These are phyloP conservation scores for Bryopsis sp. DNA, from an alignment of 139 green algal species.

Conservation along the genomic window DNA sequence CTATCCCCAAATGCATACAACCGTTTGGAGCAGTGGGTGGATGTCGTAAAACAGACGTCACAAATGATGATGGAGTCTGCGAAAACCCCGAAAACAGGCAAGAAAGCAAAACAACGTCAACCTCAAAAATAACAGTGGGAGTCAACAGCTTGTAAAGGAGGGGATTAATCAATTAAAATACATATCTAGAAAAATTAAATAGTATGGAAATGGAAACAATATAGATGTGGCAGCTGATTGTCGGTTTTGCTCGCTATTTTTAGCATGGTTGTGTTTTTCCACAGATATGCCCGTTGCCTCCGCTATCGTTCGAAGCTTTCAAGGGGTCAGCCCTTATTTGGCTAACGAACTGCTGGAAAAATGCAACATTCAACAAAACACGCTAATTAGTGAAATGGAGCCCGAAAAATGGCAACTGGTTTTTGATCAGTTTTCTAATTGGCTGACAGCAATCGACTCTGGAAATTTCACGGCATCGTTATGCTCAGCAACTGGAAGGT, in stretches of 20 bases:
- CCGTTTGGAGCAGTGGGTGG: too few species aligned
- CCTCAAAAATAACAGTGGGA: background rate
- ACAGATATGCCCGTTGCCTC: background rate
- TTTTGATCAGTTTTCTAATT: conserved; percentile 40
- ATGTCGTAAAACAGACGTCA: too few species aligned
- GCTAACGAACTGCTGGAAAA: conserved; percentile 38
- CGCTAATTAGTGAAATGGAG: conserved; percentile 14
- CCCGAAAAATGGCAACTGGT: conserved; percentile 35
- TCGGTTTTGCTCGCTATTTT: too few species aligned
- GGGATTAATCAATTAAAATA: background rate
- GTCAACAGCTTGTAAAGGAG: background rate
- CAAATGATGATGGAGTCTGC: too few species aligned
- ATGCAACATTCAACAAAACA: background rate
- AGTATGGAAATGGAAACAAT: too few species aligned
- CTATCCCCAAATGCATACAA: conserved; percentile 30
- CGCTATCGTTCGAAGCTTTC: conserved; percentile 9
- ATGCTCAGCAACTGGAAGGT: conserved; percentile 22
- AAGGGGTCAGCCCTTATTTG: conserved; percentile 56
- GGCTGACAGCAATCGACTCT: conserved; percentile 33
- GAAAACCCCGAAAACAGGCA: too few species aligned
- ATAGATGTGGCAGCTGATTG: too few species aligned
- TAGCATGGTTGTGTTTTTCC: background rate
- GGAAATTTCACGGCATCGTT: conserved; percentile 27
- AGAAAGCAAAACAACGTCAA: too few species aligned
- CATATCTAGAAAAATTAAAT: too few species aligned